Evolutionary conservation across 2,329 filamentous ascomycete species (phyloP).

Genomic region (Botrytis squamosa): DNA sequence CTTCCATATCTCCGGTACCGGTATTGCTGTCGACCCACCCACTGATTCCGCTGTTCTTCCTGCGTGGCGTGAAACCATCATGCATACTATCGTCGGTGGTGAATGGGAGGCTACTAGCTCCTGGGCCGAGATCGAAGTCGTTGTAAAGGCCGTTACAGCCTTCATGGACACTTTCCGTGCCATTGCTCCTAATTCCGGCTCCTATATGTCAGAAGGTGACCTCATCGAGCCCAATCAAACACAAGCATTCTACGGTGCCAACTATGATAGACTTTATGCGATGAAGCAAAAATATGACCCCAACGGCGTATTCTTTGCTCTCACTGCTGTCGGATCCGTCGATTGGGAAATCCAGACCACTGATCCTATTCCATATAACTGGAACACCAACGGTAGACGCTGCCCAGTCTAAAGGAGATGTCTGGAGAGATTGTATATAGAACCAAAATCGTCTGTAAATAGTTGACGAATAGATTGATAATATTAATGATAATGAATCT

Average conservation of each 20-base stretch:
- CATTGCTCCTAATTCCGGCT: constrained; percentile 19
- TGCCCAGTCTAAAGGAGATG: not conserved
- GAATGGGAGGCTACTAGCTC: constrained; percentile 39
- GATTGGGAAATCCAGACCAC: constrained; percentile 41
- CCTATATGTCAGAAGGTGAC: constrained; percentile 24
- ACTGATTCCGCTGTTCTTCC: constrained; percentile 42
- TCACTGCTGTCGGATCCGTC: constrained; percentile 28
- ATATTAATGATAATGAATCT: not conserved
- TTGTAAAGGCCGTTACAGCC: constrained; percentile 40
- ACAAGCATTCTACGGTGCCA: constrained; percentile 43
- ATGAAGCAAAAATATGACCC: constrained; percentile 30
- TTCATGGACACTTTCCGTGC: constrained; percentile 28
- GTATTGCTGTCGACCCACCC: constrained; percentile 2
- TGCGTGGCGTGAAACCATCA: constrained; percentile 29
- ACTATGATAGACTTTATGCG: constrained; percentile 28
- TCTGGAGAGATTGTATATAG: not conserved
- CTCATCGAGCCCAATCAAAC: constrained; percentile 22
- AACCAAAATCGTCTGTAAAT: not conserved
- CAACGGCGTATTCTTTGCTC: constrained; percentile 25
- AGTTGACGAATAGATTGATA: not conserved
- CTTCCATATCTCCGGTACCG: constrained; percentile 31
- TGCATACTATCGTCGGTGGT: constrained; percentile 26
- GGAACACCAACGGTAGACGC: constrained; percentile 17
- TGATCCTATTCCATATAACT: constrained; percentile 23
- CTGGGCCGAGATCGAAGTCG: constrained; percentile 46